Percentiles rank a stretch among this genome's conserved stretches.
These are phyloP conservation scores for Colletotrichum sp. DNA, from an alignment of 2,329 filamentous ascomycete species.

Conservation along the genomic window DNA sequence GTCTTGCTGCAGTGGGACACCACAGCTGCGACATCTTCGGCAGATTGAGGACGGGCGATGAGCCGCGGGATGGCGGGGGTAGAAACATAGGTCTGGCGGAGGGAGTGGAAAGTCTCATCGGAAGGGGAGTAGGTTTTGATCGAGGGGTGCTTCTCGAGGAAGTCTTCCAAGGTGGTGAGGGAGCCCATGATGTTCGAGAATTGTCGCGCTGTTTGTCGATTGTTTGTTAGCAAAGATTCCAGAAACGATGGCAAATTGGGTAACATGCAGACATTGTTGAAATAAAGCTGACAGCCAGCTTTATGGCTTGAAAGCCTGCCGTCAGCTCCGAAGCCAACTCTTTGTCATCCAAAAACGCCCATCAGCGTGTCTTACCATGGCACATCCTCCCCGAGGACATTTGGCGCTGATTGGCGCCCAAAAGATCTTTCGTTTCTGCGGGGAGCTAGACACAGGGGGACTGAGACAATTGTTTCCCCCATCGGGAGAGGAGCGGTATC, in stretches of 20 bases:
- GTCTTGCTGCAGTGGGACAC: background rate
- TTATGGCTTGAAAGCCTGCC: background rate
- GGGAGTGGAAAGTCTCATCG: background rate
- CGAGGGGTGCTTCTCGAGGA: background rate
- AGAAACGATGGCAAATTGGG: background rate
- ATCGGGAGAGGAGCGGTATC: background rate
- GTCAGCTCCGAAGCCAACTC: background rate
- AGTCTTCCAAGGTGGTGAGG: background rate
- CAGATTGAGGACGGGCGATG: background rate
- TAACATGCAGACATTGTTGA: rapidly evolving
- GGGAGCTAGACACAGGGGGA: background rate
- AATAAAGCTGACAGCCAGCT: background rate
- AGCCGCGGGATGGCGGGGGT: background rate
- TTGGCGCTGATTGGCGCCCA: background rate
- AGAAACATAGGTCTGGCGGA: background rate
- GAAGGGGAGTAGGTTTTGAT: background rate
- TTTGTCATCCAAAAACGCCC: background rate
- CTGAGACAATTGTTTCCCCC: background rate
- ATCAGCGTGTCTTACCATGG: background rate
- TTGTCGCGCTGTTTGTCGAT: background rate
- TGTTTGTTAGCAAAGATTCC: background rate
- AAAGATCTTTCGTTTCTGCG: background rate
- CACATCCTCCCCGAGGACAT: background rate
- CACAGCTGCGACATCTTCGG: background rate
- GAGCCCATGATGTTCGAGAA: background rate